Base-by-base conservation (phyloP, 2,329 filamentous ascomycete species). In the Aspergillus brunneoviolaceus region DNA sequence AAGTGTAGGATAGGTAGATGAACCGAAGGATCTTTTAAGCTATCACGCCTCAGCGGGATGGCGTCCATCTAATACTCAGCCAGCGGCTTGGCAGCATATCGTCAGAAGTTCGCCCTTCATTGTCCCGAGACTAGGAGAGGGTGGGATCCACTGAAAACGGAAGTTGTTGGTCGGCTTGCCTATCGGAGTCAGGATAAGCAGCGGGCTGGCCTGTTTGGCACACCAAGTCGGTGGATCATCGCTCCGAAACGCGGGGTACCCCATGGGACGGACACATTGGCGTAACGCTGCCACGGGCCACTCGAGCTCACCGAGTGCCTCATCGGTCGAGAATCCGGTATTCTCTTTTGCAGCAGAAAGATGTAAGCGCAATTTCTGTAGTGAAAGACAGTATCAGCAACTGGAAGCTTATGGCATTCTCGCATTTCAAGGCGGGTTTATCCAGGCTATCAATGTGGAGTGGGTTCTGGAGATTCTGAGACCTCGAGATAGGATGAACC, bases 221-320 rank as follows among this genome's bases (percentile, higher is more conserved):
- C 12, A 25, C 16, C 11, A 49, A 42, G 14, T 63, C 61, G 61
- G 61, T 53, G 10, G 51, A 61, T 63, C 61, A 61, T 63, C 59
- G 52, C 45, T 39, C 61, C 61, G 61, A 63, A 51, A 31, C 54
- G 53, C 51, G 59, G 59, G 59, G 61, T 55, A 49, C 53, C 53
- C 53, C 53, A 23, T 55, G 53, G 53, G 53, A 55, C 27, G 7
- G 27, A 3, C 27, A 29, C 42, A 47, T 29, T 42, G 33, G 51
- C 33, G 33, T 45, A 53, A 45, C 31, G 39, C 39, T 45, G 39
- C 16, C 39, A 45, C 16, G 16, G 39, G 14, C 16, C 39, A 45
- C 39, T 45, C 16, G 16, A 9, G 39, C 39, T 19, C 39, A 45
- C 39, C 39, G 16, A n/a, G 6, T 45, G 16, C 7, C 16, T 4